Evolutionary conservation across 176 grass and related monocot species (phyloP).

Genomic region (Thinopyrum elongatum): DNA sequence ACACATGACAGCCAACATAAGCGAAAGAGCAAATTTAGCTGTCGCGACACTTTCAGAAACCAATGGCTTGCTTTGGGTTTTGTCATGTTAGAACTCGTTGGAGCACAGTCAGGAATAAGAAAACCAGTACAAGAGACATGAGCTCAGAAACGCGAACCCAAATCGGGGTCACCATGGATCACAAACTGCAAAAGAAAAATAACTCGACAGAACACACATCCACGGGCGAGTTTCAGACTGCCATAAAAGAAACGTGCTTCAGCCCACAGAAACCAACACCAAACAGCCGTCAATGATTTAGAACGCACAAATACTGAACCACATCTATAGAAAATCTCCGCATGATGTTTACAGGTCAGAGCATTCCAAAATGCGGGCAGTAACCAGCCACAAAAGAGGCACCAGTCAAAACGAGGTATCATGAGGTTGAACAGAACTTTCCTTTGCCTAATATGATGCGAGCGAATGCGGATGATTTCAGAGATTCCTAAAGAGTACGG

Average conservation of each 20-base stretch:
- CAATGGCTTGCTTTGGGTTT: not conserved
- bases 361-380: not conserved
- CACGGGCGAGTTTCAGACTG: not conserved
- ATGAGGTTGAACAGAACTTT: not conserved
- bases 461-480: not conserved
- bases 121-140: not conserved
- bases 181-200: not conserved
- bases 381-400: not conserved
- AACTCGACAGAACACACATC: not conserved
- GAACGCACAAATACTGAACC: not conserved
- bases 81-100: too few species aligned
- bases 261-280: not conserved
- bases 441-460: not conserved
- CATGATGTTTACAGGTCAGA: not conserved
- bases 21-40: too few species aligned
- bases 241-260: too few species aligned
- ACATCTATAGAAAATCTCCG: not conserved
- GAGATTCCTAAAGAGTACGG: not conserved
- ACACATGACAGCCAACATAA: too few species aligned
- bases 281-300: not conserved
- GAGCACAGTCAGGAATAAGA: not conserved
- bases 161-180: too few species aligned
- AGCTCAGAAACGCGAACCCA: not conserved
- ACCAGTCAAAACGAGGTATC: not conserved
- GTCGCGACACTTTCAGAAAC: not conserved